Percentiles rank a stretch among this genome's conserved stretches.
phyloP scores from a whole-genome alignment of 805 yeast species.

The Zygosaccharomyces bailii region DNA sequence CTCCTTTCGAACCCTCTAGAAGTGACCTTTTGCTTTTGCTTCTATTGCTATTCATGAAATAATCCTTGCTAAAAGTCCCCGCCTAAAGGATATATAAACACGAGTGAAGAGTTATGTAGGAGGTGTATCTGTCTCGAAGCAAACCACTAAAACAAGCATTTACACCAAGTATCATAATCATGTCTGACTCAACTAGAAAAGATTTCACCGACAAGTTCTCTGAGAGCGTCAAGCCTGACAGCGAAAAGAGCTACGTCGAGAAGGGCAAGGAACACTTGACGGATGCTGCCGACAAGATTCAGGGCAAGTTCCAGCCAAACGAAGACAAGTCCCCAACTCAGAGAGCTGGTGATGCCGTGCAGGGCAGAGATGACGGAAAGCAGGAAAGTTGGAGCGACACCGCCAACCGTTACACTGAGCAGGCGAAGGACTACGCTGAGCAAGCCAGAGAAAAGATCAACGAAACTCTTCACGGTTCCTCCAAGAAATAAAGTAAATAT shows the following conservation, averaged over 20 bases:
- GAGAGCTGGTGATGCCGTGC: conserved; percentile 59
- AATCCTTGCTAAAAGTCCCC: background rate
- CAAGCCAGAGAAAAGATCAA: conserved; percentile 6
- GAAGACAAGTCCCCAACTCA: conserved; percentile 67
- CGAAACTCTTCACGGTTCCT: background rate
- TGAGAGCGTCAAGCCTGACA: conserved; percentile 68
- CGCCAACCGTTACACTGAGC: conserved; percentile 55
- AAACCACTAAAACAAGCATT: conserved; percentile 6
- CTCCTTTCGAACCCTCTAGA: background rate
- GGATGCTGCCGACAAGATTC: conserved; percentile 62
- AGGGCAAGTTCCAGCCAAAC: conserved; percentile 59
- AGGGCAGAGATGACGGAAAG: conserved; percentile 52
- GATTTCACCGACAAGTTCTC: conserved; percentile 61
- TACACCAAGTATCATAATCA: conserved; percentile 21
- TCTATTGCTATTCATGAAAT: background rate
- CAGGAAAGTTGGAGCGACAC: conserved; percentile 48
- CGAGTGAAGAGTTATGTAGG: too few relatives aligned
- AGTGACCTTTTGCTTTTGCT: background rate
- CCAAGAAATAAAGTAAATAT: background rate
- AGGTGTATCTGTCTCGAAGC: background rate
- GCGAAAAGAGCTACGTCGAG: conserved; percentile 59
- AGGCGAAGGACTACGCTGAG: conserved; percentile 44
- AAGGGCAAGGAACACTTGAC: conserved; percentile 70
- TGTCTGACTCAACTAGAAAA: conserved; percentile 69
- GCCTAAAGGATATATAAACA: background rate